Evolutionary conservation across 129 eudicot genomes (phyloP), one percentile per base, ranked within the genome.

Genomic region (Centella asiatica): DNA sequence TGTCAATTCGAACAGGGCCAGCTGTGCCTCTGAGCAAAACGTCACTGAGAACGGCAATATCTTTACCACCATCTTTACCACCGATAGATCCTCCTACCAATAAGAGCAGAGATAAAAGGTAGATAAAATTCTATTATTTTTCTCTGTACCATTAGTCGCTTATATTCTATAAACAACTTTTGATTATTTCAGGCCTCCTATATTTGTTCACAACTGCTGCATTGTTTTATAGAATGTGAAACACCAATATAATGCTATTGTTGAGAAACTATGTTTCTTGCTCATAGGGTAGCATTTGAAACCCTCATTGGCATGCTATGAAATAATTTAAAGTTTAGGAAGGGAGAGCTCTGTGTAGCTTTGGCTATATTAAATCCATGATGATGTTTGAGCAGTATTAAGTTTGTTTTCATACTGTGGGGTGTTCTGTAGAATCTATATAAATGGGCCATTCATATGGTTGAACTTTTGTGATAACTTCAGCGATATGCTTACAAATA

Each of bases 51-150:
- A 81, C 88, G 25, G 84, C 95, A 32, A 20, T 73, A 40, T 71
- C 88, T 23, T 66, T 92, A 57, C 95, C 99, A 25, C 87, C 88
- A 40, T 71, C 88, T 23, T 66, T 92, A 57, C 95, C 99, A 25
- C 87, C 88, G 24, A 76, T 87, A 62, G 95, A 92, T 74, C 94
- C 96, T 54, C 95, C 90, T 54, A 68, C 76, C 50, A 79, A 45
- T 70, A 75, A 66, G 72, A 77, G 50, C 27, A 73, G 71, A 74
- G 85, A 84, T 60, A 86, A 80, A 53, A 80, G 86, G 89, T 81
- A 57, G 65, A 39, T 12, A 6, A 68, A 58, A 69, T 61, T 37
- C 29, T 11, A 59, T 44, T 6, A 4, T 25, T 10, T 52, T 13
- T 27, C 40, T 36, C 36, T 9, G 46, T 61, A 7, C 33, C 62